A percentile compares a stretch with the other conserved stretches of the same genome.
phyloP scores from a whole-genome alignment of 306 rosid genomes.

The Carpinus viminea region DNA sequence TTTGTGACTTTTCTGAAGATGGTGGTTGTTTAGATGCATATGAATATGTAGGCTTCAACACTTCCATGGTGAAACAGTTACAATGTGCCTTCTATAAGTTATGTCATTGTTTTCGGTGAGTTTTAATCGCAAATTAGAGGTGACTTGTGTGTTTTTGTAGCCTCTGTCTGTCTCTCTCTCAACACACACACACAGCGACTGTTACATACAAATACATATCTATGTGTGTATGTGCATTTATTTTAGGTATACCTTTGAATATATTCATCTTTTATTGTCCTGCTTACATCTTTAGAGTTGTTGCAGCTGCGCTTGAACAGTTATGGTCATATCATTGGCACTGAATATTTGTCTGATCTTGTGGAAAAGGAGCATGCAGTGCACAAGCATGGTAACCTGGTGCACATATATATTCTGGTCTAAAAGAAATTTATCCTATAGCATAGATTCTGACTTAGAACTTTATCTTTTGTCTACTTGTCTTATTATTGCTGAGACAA shows the following conservation, averaged over 20 bases:
- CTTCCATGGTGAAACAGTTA: neutral
- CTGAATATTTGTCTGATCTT: conserved; percentile 93
- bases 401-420: conserved; percentile 19
- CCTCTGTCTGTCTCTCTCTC: too few relatives aligned
- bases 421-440: neutral
- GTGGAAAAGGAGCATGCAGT: conserved; percentile 76
- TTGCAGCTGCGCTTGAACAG: conserved; percentile 90
- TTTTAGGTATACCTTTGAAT: neutral
- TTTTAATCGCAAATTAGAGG: too few relatives aligned
- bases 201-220: neutral
- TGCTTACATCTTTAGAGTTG: conserved; percentile 33
- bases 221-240: neutral
- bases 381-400: conserved; percentile 69
- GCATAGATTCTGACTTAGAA: conserved; percentile 3
- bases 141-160: too few relatives aligned
- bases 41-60: neutral
- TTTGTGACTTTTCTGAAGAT: neutral
- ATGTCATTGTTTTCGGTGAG: too few relatives aligned
- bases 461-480: conserved; percentile 1
- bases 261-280: conserved; percentile 8
- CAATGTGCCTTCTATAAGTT: neutral
- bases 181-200: neutral
- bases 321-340: conserved; percentile 79
- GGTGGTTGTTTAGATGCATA: neutral
- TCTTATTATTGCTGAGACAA: neutral